These are phyloP conservation scores for Amanita pallidorosea DNA, from an alignment of 768 basidiomycete species.

Conservation along the genomic window DNA sequence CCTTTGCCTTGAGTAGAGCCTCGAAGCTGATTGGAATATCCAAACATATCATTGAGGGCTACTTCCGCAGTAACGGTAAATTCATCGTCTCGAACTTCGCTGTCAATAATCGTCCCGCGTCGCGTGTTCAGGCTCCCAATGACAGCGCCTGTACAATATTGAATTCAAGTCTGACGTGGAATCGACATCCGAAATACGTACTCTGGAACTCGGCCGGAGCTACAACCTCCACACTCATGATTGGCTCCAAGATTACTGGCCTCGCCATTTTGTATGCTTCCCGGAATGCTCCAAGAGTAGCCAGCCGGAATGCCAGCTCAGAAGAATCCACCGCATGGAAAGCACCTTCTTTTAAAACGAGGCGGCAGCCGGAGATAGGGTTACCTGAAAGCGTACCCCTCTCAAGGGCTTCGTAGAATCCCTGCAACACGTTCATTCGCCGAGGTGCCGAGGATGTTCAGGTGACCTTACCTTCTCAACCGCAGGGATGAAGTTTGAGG, in stretches of 20 bases:
- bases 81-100: constrained; percentile 94
- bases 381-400: constrained; percentile 88
- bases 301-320: constrained; percentile 89
- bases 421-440: constrained; percentile 31
- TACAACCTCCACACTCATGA: constrained; percentile 97
- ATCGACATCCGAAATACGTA: constrained; percentile 15
- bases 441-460: neutral
- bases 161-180: neutral
- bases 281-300: constrained; percentile 85
- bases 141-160: constrained; percentile 47
- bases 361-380: constrained; percentile 72
- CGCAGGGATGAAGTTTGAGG: constrained; percentile 85
- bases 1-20: constrained; percentile 96
- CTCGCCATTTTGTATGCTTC: constrained; percentile 73
- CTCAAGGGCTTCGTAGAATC: constrained; percentile 89
- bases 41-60: constrained; percentile 96
- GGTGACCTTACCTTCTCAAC: constrained; percentile 69
- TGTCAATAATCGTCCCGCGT: constrained; percentile 89
- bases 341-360: constrained; percentile 86
- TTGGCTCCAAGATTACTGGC: constrained; percentile 88
- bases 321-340: constrained; percentile 94
- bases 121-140: constrained; percentile 91
- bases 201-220: constrained; percentile 96
- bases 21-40: constrained; percentile 86
- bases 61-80: constrained; percentile 90